Evolutionary conservation across 257 asterid species (phyloP).

Genomic region (Solanum peruvianum): DNA sequence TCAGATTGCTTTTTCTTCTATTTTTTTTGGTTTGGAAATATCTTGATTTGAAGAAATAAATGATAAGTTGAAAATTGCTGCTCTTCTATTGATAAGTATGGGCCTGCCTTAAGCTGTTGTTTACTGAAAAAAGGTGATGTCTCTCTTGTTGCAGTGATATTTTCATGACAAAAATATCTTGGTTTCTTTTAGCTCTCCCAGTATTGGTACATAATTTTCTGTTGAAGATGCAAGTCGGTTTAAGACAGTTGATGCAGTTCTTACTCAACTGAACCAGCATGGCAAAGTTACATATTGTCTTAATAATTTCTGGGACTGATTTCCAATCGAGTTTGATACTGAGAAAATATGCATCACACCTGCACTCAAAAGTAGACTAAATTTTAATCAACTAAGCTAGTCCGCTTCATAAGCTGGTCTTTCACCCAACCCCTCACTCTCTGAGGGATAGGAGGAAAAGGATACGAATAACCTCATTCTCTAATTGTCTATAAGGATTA

Average conservation of each 20-base stretch:
- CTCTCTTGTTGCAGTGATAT: not conserved
- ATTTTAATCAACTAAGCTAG: not conserved
- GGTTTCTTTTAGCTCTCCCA: not conserved
- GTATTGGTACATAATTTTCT: not conserved
- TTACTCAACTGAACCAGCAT: not conserved
- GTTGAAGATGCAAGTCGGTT: not conserved
- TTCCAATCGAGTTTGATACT: not conserved
- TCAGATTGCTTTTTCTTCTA: not conserved
- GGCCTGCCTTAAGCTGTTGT: not conserved
- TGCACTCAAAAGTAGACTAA: not conserved
- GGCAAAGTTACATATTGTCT: not conserved
- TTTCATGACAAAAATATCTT: not conserved
- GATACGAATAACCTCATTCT: not conserved
- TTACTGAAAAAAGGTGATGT: not conserved
- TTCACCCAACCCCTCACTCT: not conserved
- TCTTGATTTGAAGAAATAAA: not conserved
- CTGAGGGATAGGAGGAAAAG: not conserved
- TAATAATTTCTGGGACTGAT: not conserved
- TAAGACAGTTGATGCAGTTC: not conserved
- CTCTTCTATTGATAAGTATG: not conserved
- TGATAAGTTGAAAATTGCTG: not conserved
- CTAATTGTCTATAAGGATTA: not conserved
- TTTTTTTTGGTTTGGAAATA: not conserved
- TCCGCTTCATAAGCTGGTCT: not conserved
- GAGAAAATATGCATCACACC: not conserved